Base-by-base conservation (phyloP, 2,329 filamentous ascomycete genomes). In the Epichloe scottii region DNA sequence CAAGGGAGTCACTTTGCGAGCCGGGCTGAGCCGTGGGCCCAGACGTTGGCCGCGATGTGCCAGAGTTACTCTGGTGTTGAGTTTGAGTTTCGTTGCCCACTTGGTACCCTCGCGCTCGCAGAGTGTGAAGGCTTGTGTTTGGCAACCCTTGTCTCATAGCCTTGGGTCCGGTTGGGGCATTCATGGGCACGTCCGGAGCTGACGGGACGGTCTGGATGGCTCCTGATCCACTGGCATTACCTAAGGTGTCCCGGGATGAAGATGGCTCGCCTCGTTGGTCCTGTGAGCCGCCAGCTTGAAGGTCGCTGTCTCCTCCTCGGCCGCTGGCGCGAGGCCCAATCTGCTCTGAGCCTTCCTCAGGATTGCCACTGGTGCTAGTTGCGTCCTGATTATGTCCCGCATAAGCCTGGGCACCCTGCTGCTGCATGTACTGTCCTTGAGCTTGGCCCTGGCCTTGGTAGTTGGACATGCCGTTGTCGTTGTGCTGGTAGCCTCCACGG, bases 131-230 rank as follows among this genome's bases (percentile, higher is more conserved):
- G 58, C 86, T 87, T 52, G 84, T 90, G 66, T 94, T 94, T 48
- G 87, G 86, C 11, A 89, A 73, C 33, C 89, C 89, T 67, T 93
- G 85, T 56, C 91, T 80, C 88, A 97, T 95, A 17, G 93, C 93
- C 68, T 93, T 90, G 46, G 93, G 93, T 10, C 90, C 93, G 50
- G 86, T 95, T 30, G 93, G 93, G 30, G 93, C 93, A 69, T 76
- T 88, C 69, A 82, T 66, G 43, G 81, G 81, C 48, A 70, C 67
- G 59, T 71, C 66, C 56, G 70, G 66, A 53, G 58, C 62, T 49
- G 66, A 53, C 53, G 62, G 51, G 30, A 67, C 61, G 48, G 63
- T 63, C 55, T 64, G 66, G 53, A 67, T 62, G 39, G 57, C 54
- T 44, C 57, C 59, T 45, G 57, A 43, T 51, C 58, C 58, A 40